Conservation (phyloP, 768 basidiomycete genomes). For the Fistulinella prunicolor region DNA sequence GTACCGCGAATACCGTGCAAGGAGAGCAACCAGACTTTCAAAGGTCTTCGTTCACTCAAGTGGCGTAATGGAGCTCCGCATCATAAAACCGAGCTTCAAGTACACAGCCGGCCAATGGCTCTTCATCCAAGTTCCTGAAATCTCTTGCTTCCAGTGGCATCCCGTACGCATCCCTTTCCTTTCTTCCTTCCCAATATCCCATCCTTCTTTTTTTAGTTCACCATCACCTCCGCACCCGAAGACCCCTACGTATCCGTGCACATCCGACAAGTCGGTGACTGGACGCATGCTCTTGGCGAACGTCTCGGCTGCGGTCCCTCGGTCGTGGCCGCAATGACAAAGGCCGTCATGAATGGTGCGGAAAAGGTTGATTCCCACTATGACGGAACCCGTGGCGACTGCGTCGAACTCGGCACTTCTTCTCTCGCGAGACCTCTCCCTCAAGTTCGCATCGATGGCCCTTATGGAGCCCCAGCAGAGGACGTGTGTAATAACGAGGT, state of each 20-base stretch:
- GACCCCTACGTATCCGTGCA: slow-evolving; percentile 92
- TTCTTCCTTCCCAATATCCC: neutral
- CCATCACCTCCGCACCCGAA: slow-evolving; percentile 92
- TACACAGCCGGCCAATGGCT: slow-evolving; percentile 93
- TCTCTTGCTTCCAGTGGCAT: slow-evolving; percentile 88
- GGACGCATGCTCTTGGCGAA: slow-evolving; percentile 78
- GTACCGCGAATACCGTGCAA: slow-evolving; percentile 78
- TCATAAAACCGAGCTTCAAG: slow-evolving; percentile 87
- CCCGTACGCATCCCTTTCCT: slow-evolving; percentile 58
- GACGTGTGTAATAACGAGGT: slow-evolving; percentile 86
- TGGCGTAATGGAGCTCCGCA: slow-evolving; percentile 91
- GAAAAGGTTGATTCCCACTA: slow-evolving; percentile 54
- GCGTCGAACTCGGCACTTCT: slow-evolving; percentile 68
- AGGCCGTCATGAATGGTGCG: slow-evolving; percentile 70
- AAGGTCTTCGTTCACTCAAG: slow-evolving; percentile 89
- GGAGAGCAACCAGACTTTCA: slow-evolving; percentile 72
- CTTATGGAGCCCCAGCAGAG: slow-evolving; percentile 91
- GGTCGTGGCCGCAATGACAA: slow-evolving; percentile 75
- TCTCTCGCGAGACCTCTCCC: slow-evolving; percentile 57
- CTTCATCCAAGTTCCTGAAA: slow-evolving; percentile 83
- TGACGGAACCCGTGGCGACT: slow-evolving; percentile 64
- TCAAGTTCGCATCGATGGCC: slow-evolving; percentile 77
- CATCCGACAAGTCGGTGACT: slow-evolving; percentile 92
- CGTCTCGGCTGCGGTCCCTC: slow-evolving; percentile 80
- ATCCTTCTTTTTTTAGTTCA: slow-evolving; percentile 56